Base-by-base conservation (phyloP, 768 basidiomycete genomes). In the Phanerochaete sordida region DNA sequence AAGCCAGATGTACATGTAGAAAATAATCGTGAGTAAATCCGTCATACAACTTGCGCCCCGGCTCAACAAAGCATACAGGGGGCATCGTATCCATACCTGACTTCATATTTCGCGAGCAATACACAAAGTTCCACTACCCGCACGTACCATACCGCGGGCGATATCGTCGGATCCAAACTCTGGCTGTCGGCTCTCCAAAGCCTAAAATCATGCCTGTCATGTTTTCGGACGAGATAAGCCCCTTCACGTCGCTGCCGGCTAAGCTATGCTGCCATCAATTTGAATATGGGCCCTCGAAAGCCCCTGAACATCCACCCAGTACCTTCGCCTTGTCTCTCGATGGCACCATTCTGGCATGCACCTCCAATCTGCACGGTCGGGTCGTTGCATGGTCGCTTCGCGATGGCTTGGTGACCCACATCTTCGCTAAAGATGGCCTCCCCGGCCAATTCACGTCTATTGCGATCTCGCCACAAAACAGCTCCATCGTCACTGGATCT, bases 401-500 rank as follows among this genome's bases (percentile, higher is more conserved):
- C 27, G 66, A 62, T 11, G 65, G 65, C 15, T 23, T 43, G 8
- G 11, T 58, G 13, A 12, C 21, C 5, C 43, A 52, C 33, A 39
- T 7, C 39, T 59, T 3, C 23, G 24, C 13, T n/a, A 21, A 43
- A 1, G 21, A 53, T 12, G 66, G 61, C 9, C 66, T 67, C 49
- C 43, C 33, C 6, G 64, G 63, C 26, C 30, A 21, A 4, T 53
- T 64, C 13, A 61, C 45, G 24, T 60, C 64, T 16, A 56, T 70
- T n/a, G 67, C 65, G 23, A 72, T 64, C 57, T 70, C 70, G 4
- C 69, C 67, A 2, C 64, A 72, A 44, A 62, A 65, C 3, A 52
- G 26, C 5, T 61, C 44, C 57, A 54, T 71, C 23, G 69, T 63
- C 13, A 65, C 62, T 37, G 70, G 64, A 1, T 65, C 66, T 12